These are phyloP conservation scores for Pelargonium fulgidum DNA, from an alignment of 441 rosid genomes.

Conservation along the genomic window DNA sequence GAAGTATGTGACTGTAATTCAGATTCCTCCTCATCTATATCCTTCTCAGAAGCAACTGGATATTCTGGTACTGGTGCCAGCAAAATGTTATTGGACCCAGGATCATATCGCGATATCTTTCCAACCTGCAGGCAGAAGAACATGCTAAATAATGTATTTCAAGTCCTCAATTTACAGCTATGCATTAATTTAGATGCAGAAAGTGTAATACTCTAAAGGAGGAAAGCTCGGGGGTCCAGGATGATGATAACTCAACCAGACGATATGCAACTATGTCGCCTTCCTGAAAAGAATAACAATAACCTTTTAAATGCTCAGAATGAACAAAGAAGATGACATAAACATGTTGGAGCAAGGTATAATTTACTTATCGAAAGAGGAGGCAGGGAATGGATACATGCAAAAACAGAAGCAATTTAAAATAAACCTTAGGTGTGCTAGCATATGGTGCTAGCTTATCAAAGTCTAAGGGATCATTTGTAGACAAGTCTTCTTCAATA, in stretches of 20 bases:
- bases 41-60: slow-evolving; percentile 45
- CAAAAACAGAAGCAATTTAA: slow-evolving; percentile 10
- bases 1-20: slow-evolving; percentile 37
- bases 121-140: slow-evolving; percentile 55
- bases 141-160: slow-evolving; percentile 13
- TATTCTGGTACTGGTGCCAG: slow-evolving; percentile 56
- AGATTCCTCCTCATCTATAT: slow-evolving; percentile 34
- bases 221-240: slow-evolving; percentile 88
- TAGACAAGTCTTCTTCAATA: slow-evolving; percentile 32
- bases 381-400: not conserved
- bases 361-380: not conserved
- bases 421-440: slow-evolving; percentile 60
- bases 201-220: slow-evolving; percentile 51
- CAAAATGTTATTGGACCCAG: slow-evolving; percentile 43
- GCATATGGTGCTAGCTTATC: slow-evolving; percentile 62
- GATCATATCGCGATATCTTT: slow-evolving; percentile 52
- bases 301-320: slow-evolving; percentile 8
- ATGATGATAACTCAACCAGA: slow-evolving; percentile 69
- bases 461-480: slow-evolving; percentile 37
- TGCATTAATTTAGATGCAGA: slow-evolving; percentile 12
- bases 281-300: slow-evolving; percentile 44
- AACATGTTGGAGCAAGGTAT: slow-evolving; percentile 9
- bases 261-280: slow-evolving; percentile 88
- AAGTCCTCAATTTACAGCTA: slow-evolving; percentile 16
- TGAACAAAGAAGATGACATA: slow-evolving; percentile 1